Conservation (phyloP, 306 rosid species). For the Castanea mollissima region DNA sequence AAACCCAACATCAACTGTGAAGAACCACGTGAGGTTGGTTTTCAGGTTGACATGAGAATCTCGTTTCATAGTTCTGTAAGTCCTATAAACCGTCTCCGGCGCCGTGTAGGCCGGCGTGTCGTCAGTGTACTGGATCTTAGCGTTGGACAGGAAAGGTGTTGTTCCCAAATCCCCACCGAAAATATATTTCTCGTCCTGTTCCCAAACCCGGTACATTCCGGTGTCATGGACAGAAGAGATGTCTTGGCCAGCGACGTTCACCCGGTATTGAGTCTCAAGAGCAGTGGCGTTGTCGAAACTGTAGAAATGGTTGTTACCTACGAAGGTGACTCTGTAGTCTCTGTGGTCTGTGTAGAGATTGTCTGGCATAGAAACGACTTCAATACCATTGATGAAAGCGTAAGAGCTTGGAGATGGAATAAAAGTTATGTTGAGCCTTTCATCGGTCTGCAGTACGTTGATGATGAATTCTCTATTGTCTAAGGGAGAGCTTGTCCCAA, state of each 20-base stretch:
- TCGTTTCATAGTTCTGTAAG: neutral
- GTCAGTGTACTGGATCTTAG: neutral
- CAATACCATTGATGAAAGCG: constrained; percentile 26
- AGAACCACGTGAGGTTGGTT: constrained; percentile 33
- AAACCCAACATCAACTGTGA: constrained; percentile 22
- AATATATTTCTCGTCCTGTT: neutral
- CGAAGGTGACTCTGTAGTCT: neutral
- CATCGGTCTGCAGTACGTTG: neutral
- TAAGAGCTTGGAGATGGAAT: constrained; percentile 6
- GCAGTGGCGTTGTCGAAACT: neutral
- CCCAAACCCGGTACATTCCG: constrained; percentile 24
- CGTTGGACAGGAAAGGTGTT: neutral
- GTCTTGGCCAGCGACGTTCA: neutral
- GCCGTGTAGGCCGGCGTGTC: neutral
- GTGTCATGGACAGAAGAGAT: neutral
- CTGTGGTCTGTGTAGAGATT: constrained; percentile 6
- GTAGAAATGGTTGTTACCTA: neutral
- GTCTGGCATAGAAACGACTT: constrained; percentile 19
- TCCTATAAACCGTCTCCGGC: constrained; percentile 12
- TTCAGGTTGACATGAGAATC: neutral
- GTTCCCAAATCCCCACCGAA: neutral
- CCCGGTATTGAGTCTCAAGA: constrained; percentile 19
- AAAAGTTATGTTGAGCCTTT: constrained; percentile 14
- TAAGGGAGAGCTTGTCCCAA: neutral
- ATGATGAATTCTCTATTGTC: neutral